Evolutionary conservation across 2,329 filamentous ascomycete genomes (phyloP).

Genomic region (Chalara sp.): DNA sequence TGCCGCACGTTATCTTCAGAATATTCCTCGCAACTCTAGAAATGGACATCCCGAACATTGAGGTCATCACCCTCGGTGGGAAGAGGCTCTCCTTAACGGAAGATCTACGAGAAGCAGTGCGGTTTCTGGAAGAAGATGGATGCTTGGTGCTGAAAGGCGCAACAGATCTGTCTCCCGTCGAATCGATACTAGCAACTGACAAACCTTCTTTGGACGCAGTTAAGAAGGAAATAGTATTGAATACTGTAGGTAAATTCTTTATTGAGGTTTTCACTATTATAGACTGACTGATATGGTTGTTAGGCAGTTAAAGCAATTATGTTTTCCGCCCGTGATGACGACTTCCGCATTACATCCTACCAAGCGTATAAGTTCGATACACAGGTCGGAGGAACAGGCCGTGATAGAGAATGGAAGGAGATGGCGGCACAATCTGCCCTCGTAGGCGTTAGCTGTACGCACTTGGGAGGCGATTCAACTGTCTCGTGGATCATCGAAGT

Average conservation of each 20-base stretch:
- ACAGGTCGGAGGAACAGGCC: not conserved
- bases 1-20: no score
- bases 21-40: no score
- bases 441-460: not conserved
- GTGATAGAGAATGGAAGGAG: slow-evolving; percentile 1
- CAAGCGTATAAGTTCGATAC: not conserved
- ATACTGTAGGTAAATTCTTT: not conserved
- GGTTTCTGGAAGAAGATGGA: no score
- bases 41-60: no score
- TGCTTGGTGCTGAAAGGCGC: no score
- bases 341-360: slow-evolving; percentile 4
- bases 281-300: not conserved
- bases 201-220: no score
- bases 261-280: not conserved
- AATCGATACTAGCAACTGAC: no score
- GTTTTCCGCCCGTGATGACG: slow-evolving; percentile 30
- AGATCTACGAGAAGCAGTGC: no score
- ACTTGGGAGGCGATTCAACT: not conserved
- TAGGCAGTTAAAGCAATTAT: slow-evolving; percentile 1
- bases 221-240: not conserved
- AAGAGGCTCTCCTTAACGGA: no score
- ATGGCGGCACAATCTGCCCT: not conserved
- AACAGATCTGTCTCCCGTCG: no score
- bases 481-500: not conserved
- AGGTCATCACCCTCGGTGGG: no score